Evolutionary conservation across 495 filamentous ascomycete genomes (phyloP), one percentile per base, ranked within the genome.

Genomic region (Clohesyomyces aquaticus): DNA sequence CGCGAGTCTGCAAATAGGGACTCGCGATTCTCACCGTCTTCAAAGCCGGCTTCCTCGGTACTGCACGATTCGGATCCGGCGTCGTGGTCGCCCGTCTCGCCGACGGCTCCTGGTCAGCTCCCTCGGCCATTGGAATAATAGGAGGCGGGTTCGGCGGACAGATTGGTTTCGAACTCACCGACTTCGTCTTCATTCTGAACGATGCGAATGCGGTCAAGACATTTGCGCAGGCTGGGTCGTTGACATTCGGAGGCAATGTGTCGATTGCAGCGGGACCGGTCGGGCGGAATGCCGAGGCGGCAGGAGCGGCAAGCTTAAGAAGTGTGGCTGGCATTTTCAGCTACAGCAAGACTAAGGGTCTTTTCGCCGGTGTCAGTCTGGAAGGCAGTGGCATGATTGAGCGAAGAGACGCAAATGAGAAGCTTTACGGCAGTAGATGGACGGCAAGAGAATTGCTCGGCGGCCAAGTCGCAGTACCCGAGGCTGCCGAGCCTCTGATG

Each of bases 171-270:
- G 94, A 98, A 76, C 79, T 98, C 62, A 98, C 95, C 43, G 94
- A 98, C 73, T 98, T 98, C 74, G 95, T 98, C 69, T 98, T 98
- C 80, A 96, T 98, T 61, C 86, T 98, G 51, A 98, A 98, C 76
- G 94, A 98, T 73, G 82, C 87, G 42, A 85, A 83, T 42, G 94
- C 94, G 23, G 94, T 98, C 42, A 90, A 89, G 73, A 94, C 94
- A 35, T 98, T 98, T 76, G 93, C 94, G 2, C 93, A 98, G 75
- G 83, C 87, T 54, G 94, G 95, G 16, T 91, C 87, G 18, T 77
- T 98, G 41, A 97, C 94, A 53, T 82, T 98, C 19, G 94, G 94
- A 66, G 94, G 95, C 61, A 98, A 98, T 72, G 94, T 98, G 18
- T 96, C 91, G 9, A 89, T 98, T 60, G 94, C 94, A 9, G 94